Evolutionary conservation across 257 asterid genomes (phyloP).

Genomic region (Cruciata laevipes): DNA sequence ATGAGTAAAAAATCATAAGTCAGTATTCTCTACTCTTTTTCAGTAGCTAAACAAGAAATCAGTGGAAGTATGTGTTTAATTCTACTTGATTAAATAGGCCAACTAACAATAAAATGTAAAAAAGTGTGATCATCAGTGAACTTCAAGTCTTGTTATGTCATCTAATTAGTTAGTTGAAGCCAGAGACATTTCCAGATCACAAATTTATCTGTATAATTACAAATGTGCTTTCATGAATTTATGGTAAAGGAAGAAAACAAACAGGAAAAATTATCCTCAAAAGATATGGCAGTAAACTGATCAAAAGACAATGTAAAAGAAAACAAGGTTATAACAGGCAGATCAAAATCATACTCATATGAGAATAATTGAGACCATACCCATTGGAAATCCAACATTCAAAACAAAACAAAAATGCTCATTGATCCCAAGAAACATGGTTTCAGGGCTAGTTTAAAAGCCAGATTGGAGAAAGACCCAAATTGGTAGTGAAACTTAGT

Average conservation of each 20-base stretch:
- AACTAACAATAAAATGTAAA: not conserved
- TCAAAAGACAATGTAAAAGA: not conserved
- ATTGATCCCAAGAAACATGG: too few species aligned
- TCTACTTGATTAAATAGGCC: not conserved
- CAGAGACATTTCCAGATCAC: not conserved
- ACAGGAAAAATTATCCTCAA: not conserved
- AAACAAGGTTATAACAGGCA: not conserved
- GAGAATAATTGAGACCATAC: slow-evolving; percentile 30
- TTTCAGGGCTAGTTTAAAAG: too few species aligned
- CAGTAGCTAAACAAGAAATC: not conserved
- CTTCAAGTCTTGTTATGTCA: too few species aligned
- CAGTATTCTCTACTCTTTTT: too few species aligned
- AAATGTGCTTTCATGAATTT: too few species aligned
- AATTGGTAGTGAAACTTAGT: too few species aligned
- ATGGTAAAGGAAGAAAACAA: too few species aligned
- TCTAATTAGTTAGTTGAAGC: not conserved
- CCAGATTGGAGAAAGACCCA: too few species aligned
- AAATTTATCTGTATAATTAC: not conserved
- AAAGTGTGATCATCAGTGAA: not conserved
- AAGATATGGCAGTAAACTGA: not conserved
- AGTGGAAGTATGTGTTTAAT: not conserved
- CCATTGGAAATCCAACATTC: slow-evolving; percentile 35
- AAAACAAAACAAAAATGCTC: too few species aligned
- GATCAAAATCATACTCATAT: not conserved
- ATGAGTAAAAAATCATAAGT: too few species aligned